Evolutionary conservation across 2,329 filamentous ascomycete genomes (phyloP).

Genomic region (Penicillium fuscoglaucum): DNA sequence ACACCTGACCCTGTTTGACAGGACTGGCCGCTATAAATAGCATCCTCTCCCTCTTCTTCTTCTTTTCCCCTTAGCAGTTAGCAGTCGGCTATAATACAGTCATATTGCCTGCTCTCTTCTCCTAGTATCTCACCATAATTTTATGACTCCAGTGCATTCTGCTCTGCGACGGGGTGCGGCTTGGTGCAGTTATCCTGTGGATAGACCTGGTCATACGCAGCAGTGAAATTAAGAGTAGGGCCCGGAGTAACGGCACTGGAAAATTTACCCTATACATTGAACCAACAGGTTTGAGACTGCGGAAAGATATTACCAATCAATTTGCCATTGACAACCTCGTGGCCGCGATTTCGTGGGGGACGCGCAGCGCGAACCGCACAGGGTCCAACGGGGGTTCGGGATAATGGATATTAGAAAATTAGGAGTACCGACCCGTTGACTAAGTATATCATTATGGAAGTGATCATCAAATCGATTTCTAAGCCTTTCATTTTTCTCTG

Average conservation of each 20-base stretch:
- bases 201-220: not conserved
- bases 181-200: not conserved
- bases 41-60: too few relatives aligned
- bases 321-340: not conserved
- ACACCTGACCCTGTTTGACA: too few relatives aligned
- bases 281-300: not conserved
- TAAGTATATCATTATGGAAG: not conserved
- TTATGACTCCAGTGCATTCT: not conserved
- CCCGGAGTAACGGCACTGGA: not conserved
- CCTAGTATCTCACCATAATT: not conserved
- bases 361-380: not conserved
- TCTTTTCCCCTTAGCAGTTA: too few relatives aligned
- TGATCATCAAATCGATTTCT: not conserved
- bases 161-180: not conserved
- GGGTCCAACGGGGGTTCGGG: not conserved
- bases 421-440: not conserved
- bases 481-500: not conserved
- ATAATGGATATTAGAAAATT: conserved; percentile 1
- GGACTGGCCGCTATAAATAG: too few relatives aligned
- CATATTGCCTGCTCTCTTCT: too few relatives aligned
- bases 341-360: not conserved
- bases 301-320: not conserved
- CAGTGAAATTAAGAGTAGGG: too few relatives aligned
- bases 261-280: not conserved
- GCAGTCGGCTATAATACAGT: too few relatives aligned